These are phyloP conservation scores for Ettlia oleoabundans DNA, from an alignment of 139 green algal species.

Conservation along the genomic window DNA sequence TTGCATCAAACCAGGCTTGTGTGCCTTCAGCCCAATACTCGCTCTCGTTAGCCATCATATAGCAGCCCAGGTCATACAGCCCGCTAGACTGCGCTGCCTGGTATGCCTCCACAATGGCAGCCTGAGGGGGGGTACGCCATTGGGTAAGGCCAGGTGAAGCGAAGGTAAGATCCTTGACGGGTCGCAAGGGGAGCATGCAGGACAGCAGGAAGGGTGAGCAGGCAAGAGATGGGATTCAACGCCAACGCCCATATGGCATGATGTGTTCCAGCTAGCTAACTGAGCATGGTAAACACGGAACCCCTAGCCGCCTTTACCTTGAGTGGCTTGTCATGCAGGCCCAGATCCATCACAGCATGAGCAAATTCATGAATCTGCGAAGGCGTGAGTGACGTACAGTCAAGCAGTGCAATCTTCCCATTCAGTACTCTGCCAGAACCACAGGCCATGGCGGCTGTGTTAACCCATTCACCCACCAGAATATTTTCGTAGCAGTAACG, in stretches of 20 bases:
- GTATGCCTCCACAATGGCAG: slow-evolving; percentile 35
- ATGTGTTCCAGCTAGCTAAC: no score
- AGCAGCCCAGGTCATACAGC: slow-evolving; percentile 17
- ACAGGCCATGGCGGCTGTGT: no score
- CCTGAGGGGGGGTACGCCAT: neutral
- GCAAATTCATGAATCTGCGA: slow-evolving; percentile 71
- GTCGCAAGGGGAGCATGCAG: neutral
- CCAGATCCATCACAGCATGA: slow-evolving; percentile 45
- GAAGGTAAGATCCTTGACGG: no score
- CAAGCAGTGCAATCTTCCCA: no score
- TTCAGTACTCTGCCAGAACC: no score
- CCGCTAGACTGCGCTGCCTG: slow-evolving; percentile 7
- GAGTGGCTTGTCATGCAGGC: slow-evolving; percentile 33
- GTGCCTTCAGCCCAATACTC: slow-evolving; percentile 85
- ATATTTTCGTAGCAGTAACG: slow-evolving; percentile 69
- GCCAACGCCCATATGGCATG: no score
- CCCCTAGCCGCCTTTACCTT: no score
- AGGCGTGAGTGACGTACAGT: no score
- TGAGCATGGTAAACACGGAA: no score
- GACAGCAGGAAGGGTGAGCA: neutral
- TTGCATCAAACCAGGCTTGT: slow-evolving; percentile 80
- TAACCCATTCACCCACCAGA: slow-evolving; percentile 46
- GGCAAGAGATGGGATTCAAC: no score
- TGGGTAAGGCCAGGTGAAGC: neutral
- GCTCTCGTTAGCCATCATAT: slow-evolving; percentile 68